Evolutionary conservation across 805 yeast species (phyloP).

Genomic region (Jamesozyma hellenica): DNA sequence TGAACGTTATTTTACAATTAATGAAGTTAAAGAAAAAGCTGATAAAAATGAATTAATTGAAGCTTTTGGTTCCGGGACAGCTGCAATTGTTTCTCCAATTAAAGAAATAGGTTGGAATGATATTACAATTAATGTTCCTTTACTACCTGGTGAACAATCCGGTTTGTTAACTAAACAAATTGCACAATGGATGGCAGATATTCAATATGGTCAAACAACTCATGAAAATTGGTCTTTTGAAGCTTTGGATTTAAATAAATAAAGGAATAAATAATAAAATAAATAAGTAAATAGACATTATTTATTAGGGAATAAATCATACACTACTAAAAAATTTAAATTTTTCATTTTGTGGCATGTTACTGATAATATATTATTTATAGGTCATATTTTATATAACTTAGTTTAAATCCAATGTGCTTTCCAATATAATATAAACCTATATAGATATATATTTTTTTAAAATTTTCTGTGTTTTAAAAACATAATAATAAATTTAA

Average conservation of each 20-base stretch:
- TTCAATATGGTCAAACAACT: slow-evolving; percentile 78
- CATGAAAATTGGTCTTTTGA: slow-evolving; percentile 42
- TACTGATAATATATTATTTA: too few relatives aligned
- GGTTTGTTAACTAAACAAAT: slow-evolving; percentile 70
- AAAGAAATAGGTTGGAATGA: slow-evolving; percentile 74
- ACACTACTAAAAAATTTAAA: too few relatives aligned
- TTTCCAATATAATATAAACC: too few relatives aligned
- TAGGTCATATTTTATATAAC: too few relatives aligned
- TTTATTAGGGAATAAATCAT: too few relatives aligned
- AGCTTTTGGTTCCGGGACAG: slow-evolving; percentile 97
- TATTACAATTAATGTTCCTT: slow-evolving; percentile 62
- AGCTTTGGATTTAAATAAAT: slow-evolving; percentile 21
- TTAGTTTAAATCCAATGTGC: too few relatives aligned
- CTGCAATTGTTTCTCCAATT: slow-evolving; percentile 92
- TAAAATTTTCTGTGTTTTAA: too few relatives aligned
- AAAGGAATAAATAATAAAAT: too few relatives aligned
- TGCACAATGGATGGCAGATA: slow-evolving; percentile 73
- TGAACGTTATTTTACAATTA: slow-evolving; percentile 77
- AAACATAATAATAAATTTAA: too few relatives aligned
- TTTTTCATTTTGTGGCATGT: too few relatives aligned
- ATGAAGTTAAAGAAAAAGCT: slow-evolving; percentile 70
- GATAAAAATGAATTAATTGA: slow-evolving; percentile 74
- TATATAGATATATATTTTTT: too few relatives aligned
- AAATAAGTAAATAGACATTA: too few relatives aligned
- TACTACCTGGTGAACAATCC: slow-evolving; percentile 62